These are phyloP conservation scores for Centrapalus pauciflorus DNA, from an alignment of 129 eudicot genomes.

Conservation along the genomic window DNA sequence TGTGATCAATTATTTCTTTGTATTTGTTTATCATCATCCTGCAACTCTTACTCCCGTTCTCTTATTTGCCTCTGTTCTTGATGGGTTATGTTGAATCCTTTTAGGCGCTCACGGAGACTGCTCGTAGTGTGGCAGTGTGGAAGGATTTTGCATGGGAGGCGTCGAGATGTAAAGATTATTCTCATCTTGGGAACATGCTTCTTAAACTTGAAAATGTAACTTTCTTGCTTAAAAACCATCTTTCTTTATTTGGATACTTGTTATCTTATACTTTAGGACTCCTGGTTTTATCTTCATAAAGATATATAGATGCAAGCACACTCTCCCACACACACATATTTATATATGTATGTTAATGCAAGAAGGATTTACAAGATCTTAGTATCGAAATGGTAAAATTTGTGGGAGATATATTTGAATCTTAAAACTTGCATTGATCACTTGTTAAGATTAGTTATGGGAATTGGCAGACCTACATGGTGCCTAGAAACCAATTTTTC, in stretches of 20 bases:
- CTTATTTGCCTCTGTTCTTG: neutral
- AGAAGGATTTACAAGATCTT: neutral
- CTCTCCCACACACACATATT: neutral
- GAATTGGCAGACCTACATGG: neutral
- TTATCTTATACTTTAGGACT: neutral
- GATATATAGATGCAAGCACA: neutral
- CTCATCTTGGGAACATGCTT: conserved; percentile 90
- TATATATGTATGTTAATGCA: neutral
- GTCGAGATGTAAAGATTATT: conserved; percentile 79
- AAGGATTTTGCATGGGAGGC: conserved; percentile 94
- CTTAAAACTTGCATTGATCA: neutral
- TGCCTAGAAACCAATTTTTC: neutral
- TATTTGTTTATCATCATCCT: neutral
- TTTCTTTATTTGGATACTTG: neutral
- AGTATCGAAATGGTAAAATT: neutral
- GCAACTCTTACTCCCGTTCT: neutral
- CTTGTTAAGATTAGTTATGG: neutral
- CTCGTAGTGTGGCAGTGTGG: conserved; percentile 71
- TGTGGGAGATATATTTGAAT: neutral
- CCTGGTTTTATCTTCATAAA: neutral
- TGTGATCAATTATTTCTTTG: conserved; percentile 18
- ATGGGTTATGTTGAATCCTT: conserved; percentile 7
- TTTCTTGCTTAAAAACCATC: conserved; percentile 3
- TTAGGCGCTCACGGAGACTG: conserved; percentile 74
- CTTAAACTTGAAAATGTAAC: conserved; percentile 76